Evolutionary conservation across 2,329 filamentous ascomycete genomes (phyloP).

Genomic region (Bipolaris zeicola): DNA sequence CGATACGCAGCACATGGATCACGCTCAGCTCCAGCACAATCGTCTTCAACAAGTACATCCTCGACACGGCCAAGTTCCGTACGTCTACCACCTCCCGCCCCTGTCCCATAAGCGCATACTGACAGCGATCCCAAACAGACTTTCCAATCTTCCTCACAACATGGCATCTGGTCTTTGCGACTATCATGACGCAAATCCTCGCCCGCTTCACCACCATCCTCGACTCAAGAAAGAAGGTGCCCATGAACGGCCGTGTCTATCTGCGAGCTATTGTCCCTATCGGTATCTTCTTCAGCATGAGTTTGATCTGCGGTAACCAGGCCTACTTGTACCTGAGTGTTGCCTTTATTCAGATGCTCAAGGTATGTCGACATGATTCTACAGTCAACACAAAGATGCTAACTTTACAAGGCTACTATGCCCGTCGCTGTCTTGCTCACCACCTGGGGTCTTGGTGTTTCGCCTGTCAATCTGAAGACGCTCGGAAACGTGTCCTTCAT

Average conservation of each 20-base stretch:
- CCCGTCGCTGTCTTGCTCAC: slow-evolving; percentile 91
- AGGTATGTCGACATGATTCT: slow-evolving; percentile 61
- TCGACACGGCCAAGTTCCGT: slow-evolving; percentile 85
- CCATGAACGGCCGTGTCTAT: slow-evolving; percentile 96
- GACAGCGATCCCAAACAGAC: slow-evolving; percentile 33
- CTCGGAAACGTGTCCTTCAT: slow-evolving; percentile 94
- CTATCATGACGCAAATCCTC: slow-evolving; percentile 90
- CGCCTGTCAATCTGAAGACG: slow-evolving; percentile 81
- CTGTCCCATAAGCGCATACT: slow-evolving; percentile 25
- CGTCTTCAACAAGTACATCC: slow-evolving; percentile 98
- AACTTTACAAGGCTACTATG: slow-evolving; percentile 73
- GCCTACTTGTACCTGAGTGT: slow-evolving; percentile 95
- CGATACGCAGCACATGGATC: slow-evolving; percentile 77
- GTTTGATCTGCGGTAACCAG: slow-evolving; percentile 94
- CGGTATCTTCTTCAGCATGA: slow-evolving; percentile 93
- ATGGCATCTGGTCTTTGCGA: slow-evolving; percentile 94
- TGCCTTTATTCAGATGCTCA: slow-evolving; percentile 99
- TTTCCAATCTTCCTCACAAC: slow-evolving; percentile 74
- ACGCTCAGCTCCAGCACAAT: slow-evolving; percentile 91
- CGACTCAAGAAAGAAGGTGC: slow-evolving; percentile 92
- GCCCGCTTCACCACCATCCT: slow-evolving; percentile 87
- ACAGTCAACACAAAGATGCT: not conserved
- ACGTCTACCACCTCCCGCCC: slow-evolving; percentile 49
- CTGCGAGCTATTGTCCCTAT: slow-evolving; percentile 93
- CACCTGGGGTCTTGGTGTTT: slow-evolving; percentile 85